Evolutionary conservation across 2,329 filamentous ascomycete genomes (phyloP), one percentile per base, ranked within the genome.

Genomic region (Dactylellina sp.): DNA sequence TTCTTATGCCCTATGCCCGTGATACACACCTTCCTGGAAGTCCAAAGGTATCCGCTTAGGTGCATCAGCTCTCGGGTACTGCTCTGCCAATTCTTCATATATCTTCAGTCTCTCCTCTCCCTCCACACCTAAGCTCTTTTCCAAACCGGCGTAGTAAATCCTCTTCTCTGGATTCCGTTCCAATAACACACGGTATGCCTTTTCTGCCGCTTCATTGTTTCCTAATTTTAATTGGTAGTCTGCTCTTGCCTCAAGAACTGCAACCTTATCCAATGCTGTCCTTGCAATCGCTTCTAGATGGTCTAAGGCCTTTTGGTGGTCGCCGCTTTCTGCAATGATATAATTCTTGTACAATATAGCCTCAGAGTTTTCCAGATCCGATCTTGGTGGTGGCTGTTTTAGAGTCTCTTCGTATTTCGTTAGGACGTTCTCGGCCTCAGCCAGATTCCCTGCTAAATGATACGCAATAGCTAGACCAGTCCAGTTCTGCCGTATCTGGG

Each of bases 381-480:
- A 84, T 25, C 57, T 53, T 0, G 93, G 92, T 7, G 89, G 87
- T 11, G 86, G 86, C 44, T 68, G 63, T 83, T 97, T 97, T 76
- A 99, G 82, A 0, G 94, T 98, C 75, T 95, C 92, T 82, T 99
- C 95, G 81, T 94, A 99, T 14, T 91, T 96, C 50, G 88, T 92
- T 78, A 99, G 83, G 42, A 97, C 91, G 79, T 93, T 92, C 83
- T 99, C 95, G 28, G 95, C 96, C 79, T 95, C 91, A 47, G 85
- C 83, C 75, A 95, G 84, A 80, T 96, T 91, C 0, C 94, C 95
- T n/a, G 89, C 87, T 59, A 99, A 85, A 79, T 99, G 95, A 80
- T 97, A 89, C 37, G 94, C 95, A 66, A 98, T 91, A 42, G 95
- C 95, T 74, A 99, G 84, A n/a, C 92, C 95, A 2, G 95, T 98